phyloP scores from a whole-genome alignment of 1,284 basidiomycete genomes.

The Vanrija sp. region DNA sequence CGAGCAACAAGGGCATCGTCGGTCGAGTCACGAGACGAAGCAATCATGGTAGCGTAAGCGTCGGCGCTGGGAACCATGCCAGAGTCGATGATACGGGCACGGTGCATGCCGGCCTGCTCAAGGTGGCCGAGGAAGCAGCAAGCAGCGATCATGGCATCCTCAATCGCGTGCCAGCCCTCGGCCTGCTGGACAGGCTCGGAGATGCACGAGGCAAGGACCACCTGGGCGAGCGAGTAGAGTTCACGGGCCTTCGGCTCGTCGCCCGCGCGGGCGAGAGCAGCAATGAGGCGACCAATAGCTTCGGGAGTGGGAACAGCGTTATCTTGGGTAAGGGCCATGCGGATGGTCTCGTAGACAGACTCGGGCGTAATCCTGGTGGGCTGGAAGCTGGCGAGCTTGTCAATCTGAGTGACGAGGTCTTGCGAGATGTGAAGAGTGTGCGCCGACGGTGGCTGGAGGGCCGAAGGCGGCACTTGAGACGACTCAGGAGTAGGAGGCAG shows the following conservation, averaged over 20 bases:
- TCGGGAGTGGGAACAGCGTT: slow-evolving; percentile 26
- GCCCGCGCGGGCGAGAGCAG: slow-evolving; percentile 61
- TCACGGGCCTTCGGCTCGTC: slow-evolving; percentile 62
- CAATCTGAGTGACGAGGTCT: slow-evolving; percentile 20
- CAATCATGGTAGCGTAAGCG: slow-evolving; percentile 85
- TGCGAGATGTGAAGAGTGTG: slow-evolving; percentile 15
- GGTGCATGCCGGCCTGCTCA: slow-evolving; percentile 74
- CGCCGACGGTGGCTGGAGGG: slow-evolving; percentile 10
- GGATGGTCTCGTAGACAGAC: slow-evolving; percentile 11
- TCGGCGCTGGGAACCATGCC: slow-evolving; percentile 78
- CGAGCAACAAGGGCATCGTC: slow-evolving; percentile 85
- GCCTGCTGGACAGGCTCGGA: slow-evolving; percentile 41
- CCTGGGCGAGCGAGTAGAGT: slow-evolving; percentile 69
- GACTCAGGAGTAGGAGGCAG: slow-evolving; percentile 10
- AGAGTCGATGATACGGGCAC: slow-evolving; percentile 69
- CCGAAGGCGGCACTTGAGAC: slow-evolving; percentile 4
- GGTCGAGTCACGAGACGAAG: slow-evolving; percentile 82
- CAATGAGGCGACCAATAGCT: slow-evolving; percentile 63
- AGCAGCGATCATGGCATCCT: slow-evolving; percentile 83
- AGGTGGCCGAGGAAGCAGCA: slow-evolving; percentile 74
- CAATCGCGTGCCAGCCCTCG: slow-evolving; percentile 68
- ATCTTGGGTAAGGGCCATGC: slow-evolving; percentile 13
- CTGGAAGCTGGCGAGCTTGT: slow-evolving; percentile 4
- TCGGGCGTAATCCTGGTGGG: slow-evolving; percentile 6
- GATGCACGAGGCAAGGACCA: slow-evolving; percentile 52